A percentile compares a stretch with the other conserved stretches of the same genome.
Conservation (phyloP, 179 eudicot species). For the Vitellaria paradoxa region DNA sequence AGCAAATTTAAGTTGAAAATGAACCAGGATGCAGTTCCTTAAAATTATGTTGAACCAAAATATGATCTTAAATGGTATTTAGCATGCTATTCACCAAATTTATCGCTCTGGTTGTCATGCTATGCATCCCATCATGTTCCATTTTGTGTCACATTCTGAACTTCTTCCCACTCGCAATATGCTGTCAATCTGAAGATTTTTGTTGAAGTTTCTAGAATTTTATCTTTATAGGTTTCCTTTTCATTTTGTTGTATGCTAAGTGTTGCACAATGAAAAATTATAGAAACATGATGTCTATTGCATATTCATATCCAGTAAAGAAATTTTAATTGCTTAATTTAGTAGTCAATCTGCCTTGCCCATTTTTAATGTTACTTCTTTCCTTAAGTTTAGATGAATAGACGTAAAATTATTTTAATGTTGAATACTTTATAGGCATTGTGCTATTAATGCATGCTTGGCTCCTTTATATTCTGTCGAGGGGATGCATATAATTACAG, state of each 20-base stretch:
- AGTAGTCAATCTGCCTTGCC: neutral
- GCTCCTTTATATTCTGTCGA: conserved; percentile 96
- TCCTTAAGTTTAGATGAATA: neutral
- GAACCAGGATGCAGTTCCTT: neutral
- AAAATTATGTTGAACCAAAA: neutral
- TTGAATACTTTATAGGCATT: conserved; percentile 52
- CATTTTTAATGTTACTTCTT: neutral
- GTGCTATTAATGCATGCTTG: conserved; percentile 95
- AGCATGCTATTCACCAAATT: neutral
- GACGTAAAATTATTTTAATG: neutral
- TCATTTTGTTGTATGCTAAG: neutral
- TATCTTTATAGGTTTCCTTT: neutral
- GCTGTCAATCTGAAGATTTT: neutral
- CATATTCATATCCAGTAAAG: neutral
- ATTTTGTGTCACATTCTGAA: neutral
- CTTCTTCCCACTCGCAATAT: neutral
- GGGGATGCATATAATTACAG: conserved; percentile 98
- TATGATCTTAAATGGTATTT: neutral
- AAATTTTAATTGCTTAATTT: neutral
- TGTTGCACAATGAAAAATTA: neutral
- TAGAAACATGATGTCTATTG: neutral
- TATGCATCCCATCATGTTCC: too few relatives aligned
- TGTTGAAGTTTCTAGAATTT: neutral
- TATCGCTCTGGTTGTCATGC: neutral
- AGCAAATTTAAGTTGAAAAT: neutral